These are phyloP conservation scores for Ministeria vibrans DNA, from an alignment of 78 protist species.

Conservation along the genomic window DNA sequence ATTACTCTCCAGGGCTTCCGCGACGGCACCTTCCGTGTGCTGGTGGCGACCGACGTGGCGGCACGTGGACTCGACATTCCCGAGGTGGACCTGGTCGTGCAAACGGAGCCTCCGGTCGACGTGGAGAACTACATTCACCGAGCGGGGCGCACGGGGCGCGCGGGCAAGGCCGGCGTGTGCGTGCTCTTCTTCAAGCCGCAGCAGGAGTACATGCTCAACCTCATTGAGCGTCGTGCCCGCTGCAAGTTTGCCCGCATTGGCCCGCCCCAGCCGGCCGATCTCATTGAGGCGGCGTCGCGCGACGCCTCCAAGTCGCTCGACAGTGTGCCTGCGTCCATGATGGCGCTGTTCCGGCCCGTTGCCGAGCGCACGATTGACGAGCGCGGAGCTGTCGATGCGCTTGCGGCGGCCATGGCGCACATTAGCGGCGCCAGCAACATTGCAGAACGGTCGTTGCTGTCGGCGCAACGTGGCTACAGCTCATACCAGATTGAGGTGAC, in stretches of 20 bases:
- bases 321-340: not conserved
- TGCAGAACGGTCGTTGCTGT: constrained; percentile 14
- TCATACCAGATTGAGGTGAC: not conserved
- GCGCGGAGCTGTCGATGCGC: constrained; percentile 12
- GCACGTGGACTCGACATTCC: constrained; percentile 80
- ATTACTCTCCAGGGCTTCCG: constrained; percentile 20
- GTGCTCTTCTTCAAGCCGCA: constrained; percentile 85
- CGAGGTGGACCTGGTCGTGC: constrained; percentile 68
- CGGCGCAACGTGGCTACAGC: not conserved
- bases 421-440: constrained; percentile 13
- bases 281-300: constrained; percentile 9
- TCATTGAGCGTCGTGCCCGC: constrained; percentile 64
- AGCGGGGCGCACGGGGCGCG: constrained; percentile 94
- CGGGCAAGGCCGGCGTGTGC: constrained; percentile 85
- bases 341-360: not conserved
- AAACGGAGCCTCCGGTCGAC: constrained; percentile 76
- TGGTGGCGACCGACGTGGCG: constrained; percentile 84
- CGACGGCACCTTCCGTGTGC: not conserved
- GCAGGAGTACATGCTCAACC: constrained; percentile 72
- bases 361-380: constrained; percentile 5
- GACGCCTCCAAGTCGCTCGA: constrained; percentile 18
- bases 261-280: constrained; percentile 20
- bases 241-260: constrained; percentile 43
- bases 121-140: constrained; percentile 90
- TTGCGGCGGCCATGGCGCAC: constrained; percentile 34